Conservation (phyloP, 2,329 filamentous ascomycete species). For the Penicillium sp. region DNA sequence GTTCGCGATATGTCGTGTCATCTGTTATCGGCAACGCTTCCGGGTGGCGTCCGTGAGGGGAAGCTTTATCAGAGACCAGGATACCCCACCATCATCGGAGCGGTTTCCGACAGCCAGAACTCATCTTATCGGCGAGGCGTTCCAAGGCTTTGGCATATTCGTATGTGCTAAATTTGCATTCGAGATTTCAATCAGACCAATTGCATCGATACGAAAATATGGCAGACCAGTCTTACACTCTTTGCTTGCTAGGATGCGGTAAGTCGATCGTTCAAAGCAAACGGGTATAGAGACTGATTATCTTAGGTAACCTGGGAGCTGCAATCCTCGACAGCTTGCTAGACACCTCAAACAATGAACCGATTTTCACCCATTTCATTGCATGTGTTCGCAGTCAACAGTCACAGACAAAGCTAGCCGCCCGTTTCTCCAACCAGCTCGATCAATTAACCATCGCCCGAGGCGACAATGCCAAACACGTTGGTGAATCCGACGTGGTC, state of each 20-base stretch:
- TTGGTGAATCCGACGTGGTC: conserved; percentile 41
- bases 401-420: conserved; percentile 37
- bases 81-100: conserved; percentile 1
- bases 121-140: background rate
- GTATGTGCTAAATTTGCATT: background rate
- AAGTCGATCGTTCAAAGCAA: background rate
- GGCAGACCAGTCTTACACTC: conserved; percentile 10
- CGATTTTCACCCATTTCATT: conserved; percentile 36
- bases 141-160: background rate
- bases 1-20: conserved; percentile 7
- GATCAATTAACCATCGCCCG: conserved; percentile 35
- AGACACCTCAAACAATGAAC: conserved; percentile 13
- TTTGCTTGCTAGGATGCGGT: conserved; percentile 25
- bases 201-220: conserved; percentile 4
- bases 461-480: conserved; percentile 38
- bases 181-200: background rate
- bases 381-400: conserved; percentile 45
- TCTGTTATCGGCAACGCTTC: conserved; percentile 14
- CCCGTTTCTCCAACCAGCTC: conserved; percentile 32
- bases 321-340: conserved; percentile 40
- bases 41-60: conserved; percentile 14
- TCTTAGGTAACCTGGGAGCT: conserved; percentile 41
- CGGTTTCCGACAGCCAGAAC: background rate
- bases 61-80: background rate
- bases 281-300: background rate